Evolutionary conservation across 2,329 filamentous ascomycete species (phyloP), one percentile per base, ranked within the genome.

Genomic region (Fusarium sterilihyphosum): DNA sequence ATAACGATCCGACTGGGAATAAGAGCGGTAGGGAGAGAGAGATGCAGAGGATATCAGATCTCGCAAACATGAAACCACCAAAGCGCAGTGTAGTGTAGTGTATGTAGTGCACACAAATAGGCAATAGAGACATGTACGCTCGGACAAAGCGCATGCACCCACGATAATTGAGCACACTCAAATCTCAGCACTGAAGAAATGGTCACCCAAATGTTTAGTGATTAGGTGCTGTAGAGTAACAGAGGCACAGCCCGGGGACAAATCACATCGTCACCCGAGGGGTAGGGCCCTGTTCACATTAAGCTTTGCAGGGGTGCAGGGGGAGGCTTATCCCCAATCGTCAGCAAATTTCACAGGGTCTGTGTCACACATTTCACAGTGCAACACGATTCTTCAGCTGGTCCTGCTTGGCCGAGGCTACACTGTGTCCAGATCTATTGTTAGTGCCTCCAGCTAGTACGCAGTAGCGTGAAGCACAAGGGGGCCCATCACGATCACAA

Each of bases 81-180:
- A 20, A 38, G 20, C 10, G 14, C 20, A 8, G 40, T 29, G 29
- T 29, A 29, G 29, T 29, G 7, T 29, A 29, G 29, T 29, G 29
- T 29, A 29, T 29, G 29, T 9, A 58, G 49, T 64, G 22, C 44
- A 59, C 41, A 35, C 1, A 37, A 29, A 3, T 8, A 37, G 41
- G 5, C 46, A 67, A 61, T 61, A 61, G 4, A 65, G 37, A 49
- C 13, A 67, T 65, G 49, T 38, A 35, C 49, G 61, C 64, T 65
- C 60, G 60, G 64, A 66, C 49, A 17, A 41, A 20, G 43, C 26
- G 20, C 9, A 49, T 22, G 52, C 35, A n/a, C n/a, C 20, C 35
- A 37, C 60, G 52, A 44, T 22, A n/a, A 59, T 20, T 61, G 33
- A 41, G 35, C 35, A 65, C 40, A 63, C 62, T 37, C 31, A 37